These are phyloP conservation scores for Olyra latifolia DNA, from an alignment of 176 grass and related monocot species.

Conservation along the genomic window DNA sequence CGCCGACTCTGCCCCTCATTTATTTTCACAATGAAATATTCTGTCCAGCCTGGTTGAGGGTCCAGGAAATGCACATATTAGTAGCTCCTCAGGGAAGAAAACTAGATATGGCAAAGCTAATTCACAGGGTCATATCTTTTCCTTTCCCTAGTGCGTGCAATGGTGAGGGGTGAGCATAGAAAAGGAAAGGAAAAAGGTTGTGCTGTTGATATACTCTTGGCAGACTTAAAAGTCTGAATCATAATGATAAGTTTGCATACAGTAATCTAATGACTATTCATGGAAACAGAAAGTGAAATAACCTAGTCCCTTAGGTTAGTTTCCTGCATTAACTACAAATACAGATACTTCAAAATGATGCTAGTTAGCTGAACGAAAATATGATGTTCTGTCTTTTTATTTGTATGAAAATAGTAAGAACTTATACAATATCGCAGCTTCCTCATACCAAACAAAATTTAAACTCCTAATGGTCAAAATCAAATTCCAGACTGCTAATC, in stretches of 20 bases:
- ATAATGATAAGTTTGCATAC: not conserved
- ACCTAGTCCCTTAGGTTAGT: not conserved
- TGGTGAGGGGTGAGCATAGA: not conserved
- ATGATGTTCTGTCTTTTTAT: not conserved
- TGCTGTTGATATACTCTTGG: not conserved
- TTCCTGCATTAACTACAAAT: not conserved
- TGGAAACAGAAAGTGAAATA: not conserved
- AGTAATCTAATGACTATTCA: not conserved
- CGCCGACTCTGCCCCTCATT: slow-evolving; percentile 79
- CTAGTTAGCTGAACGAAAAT: not conserved
- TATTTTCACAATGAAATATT: slow-evolving; percentile 86
- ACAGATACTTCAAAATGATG: not conserved
- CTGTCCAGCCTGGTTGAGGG: slow-evolving; percentile 64
- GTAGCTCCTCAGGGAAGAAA: slow-evolving; percentile 17
- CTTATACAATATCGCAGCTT: not conserved
- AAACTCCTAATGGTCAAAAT: not conserved
- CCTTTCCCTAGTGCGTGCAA: not conserved
- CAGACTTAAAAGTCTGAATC: not conserved
- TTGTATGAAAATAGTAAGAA: not conserved
- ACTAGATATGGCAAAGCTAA: not conserved
- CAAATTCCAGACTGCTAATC: not conserved
- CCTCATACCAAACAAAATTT: not conserved
- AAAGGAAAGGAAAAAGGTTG: not conserved
- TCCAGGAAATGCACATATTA: slow-evolving; percentile 22
- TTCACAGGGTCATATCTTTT: not conserved